Evolutionary conservation across 345 rosid genomes (phyloP), one percentile per base, ranked within the genome.

Genomic region (Pseudoturritis turrita): DNA sequence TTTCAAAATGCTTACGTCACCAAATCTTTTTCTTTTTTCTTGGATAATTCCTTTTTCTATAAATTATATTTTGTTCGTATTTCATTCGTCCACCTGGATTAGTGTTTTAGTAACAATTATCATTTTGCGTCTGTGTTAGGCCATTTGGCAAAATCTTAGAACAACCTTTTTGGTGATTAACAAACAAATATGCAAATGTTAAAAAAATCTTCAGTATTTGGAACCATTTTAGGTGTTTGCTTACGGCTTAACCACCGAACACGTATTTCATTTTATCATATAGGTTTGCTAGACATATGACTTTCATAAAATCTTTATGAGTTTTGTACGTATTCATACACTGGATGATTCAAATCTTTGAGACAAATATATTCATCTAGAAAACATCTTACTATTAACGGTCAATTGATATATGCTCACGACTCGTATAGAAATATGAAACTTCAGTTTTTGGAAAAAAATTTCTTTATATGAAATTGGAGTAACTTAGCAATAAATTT

Each of bases 31-130:
- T 52, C 13, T 21, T 58, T 62, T 67, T 18, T 54, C 10, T 29
- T 31, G 55, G 39, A 15, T 22, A 50, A 26, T 18, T 15, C 7
- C 2, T 14, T 31, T 62, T 36, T 50, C 41, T 45, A 18, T 7
- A 8, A 29, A 31, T 43, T 31, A 21, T 45, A 36, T 45, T 45
- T 51, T 55, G 77, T 45, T 35, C 14, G 2, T 37, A 49, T 28
- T n/a, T 39, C 14, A 65, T 46, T 73, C 25, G 77, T 49, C 72
- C 77, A 57, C 66, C 26, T 65, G 64, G 50, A 6, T n/a, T 31
- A 44, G 33, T 21, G 10, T 10, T n/a, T n/a, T 25, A 65, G 47
- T 25, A 63, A 12, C 4, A 52, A 2, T 8, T 23, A 54, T 9
- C 47, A 15, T 23, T 28, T 63, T 17, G 45, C 39, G 56, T 53